Percentiles rank a stretch among this genome's conserved stretches.
Evolutionary conservation across 2,329 filamentous ascomycete genomes (phyloP).

Genomic region (Cladosporium sphaerospermum): DNA sequence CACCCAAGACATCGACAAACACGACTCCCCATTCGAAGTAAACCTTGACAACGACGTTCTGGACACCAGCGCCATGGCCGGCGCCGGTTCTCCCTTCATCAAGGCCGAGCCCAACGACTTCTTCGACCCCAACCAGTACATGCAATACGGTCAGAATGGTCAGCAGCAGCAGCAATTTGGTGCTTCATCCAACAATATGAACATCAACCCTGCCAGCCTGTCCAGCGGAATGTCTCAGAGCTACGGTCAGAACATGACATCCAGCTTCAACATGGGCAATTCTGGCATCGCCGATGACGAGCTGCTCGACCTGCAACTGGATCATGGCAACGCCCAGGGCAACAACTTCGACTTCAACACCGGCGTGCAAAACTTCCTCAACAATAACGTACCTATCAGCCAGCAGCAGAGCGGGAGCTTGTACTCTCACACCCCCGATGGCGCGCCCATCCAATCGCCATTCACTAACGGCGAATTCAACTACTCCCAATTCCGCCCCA

Average conservation of each 20-base stretch:
- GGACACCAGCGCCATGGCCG: conserved; percentile 41
- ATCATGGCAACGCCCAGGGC: conserved; percentile 28
- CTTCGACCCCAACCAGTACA: conserved; percentile 43
- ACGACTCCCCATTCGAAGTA: conserved; percentile 32
- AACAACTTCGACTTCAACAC: conserved; percentile 36
- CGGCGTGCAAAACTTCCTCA: conserved; percentile 43
- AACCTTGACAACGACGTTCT: conserved; percentile 25
- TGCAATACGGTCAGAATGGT: conserved; percentile 25
- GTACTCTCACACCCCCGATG: conserved; percentile 87
- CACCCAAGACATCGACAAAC: conserved; percentile 20
- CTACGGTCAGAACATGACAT: conserved; percentile 55
- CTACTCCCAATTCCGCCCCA: conserved; percentile 66
- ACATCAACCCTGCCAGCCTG: conserved; percentile 79
- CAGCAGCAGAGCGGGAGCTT: conserved; percentile 58
- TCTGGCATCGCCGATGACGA: conserved; percentile 84
- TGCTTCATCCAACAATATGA: conserved; percentile 43
- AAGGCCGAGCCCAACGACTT: conserved; percentile 63
- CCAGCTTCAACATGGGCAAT: conserved; percentile 70
- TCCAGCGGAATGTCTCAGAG: conserved; percentile 57
- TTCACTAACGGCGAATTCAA: conserved; percentile 67
- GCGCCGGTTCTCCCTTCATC: conserved; percentile 56
- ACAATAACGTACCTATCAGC: conserved; percentile 41
- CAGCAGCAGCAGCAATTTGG: conserved; percentile 17
- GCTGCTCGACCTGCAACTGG: conserved; percentile 62
- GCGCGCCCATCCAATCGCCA: conserved; percentile 84